Evolutionary conservation across 2,329 filamentous ascomycete genomes (phyloP).

Genomic region (Chalaropsis ovoidea): DNA sequence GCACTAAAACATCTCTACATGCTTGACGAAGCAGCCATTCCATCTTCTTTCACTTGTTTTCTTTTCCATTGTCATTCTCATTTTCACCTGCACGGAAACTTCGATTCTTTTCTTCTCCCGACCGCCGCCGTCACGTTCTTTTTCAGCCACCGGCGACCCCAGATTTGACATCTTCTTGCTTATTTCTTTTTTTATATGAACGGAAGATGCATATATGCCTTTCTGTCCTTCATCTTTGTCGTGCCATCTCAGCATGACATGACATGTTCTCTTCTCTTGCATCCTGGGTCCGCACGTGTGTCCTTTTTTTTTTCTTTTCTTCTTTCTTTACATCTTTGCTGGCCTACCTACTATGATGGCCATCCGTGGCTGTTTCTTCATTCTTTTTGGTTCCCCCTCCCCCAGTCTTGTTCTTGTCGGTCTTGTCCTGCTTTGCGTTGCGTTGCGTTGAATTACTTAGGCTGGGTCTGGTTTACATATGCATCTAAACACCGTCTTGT

Average conservation of each 20-base stretch:
- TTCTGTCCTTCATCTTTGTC: not conserved
- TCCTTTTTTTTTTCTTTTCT: conserved; percentile 13
- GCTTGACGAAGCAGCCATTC: conserved; percentile 9
- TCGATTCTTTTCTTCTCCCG: conserved; percentile 9
- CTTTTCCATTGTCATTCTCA: conserved; percentile 10
- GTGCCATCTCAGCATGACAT: not conserved
- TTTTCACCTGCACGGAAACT: not conserved
- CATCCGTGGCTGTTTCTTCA: not conserved
- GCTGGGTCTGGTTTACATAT: conserved; percentile 7
- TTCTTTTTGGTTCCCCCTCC: not conserved
- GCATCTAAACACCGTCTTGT: conserved; percentile 8
- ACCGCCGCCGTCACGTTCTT: not conserved
- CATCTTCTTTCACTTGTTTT: conserved; percentile 10
- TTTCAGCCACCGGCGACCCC: not conserved
- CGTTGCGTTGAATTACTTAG: conserved; percentile 17
- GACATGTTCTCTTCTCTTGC: not conserved
- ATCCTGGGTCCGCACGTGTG: conserved; percentile 3
- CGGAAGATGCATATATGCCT: not conserved
- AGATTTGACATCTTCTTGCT: conserved; percentile 5
- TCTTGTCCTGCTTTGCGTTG: conserved; percentile 23
- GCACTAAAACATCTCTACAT: conserved; percentile 9
- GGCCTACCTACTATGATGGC: not conserved
- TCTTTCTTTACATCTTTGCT: not conserved
- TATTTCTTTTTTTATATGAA: not conserved
- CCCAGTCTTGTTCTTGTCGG: conserved; percentile 22